phyloP scores from a whole-genome alignment of 768 basidiomycete species.

The Russula brevipes region DNA sequence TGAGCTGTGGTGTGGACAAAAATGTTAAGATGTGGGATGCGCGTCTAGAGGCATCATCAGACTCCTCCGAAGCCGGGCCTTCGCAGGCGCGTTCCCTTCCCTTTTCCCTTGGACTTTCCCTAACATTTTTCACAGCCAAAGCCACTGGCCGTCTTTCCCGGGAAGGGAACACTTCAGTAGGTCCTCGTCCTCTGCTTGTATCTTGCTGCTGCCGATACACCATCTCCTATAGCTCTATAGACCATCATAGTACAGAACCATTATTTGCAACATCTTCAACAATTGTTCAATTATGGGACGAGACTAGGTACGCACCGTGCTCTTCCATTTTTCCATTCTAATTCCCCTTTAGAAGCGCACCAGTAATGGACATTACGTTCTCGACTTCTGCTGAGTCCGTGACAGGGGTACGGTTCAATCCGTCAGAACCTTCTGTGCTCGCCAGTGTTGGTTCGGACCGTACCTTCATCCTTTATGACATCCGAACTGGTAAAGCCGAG shows the following conservation, averaged over 20 bases:
- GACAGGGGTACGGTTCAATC: conserved; percentile 84
- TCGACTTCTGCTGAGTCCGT: conserved; percentile 86
- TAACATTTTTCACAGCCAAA: conserved; percentile 28
- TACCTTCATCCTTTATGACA: conserved; percentile 94
- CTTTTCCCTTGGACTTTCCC: background rate
- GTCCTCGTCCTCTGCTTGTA: conserved; percentile 25
- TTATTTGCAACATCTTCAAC: conserved; percentile 93
- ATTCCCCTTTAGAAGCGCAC: conserved; percentile 54
- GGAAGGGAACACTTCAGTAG: conserved; percentile 90
- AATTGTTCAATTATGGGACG: conserved; percentile 95
- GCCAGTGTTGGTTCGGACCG: conserved; percentile 93
- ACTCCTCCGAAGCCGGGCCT: conserved; percentile 34
- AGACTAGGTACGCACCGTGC: conserved; percentile 66
- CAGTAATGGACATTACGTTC: conserved; percentile 83
- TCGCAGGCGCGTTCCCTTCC: conserved; percentile 34
- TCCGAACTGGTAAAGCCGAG: conserved; percentile 95
- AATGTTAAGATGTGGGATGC: conserved; percentile 78
- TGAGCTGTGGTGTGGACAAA: conserved; percentile 80
- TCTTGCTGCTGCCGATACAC: conserved; percentile 1
- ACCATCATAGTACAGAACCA: conserved; percentile 86
- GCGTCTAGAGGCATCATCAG: conserved; percentile 29
- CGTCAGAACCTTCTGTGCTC: conserved; percentile 90
- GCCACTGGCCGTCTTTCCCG: conserved; percentile 75
- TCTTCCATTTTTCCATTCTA: background rate
- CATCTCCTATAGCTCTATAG: conserved; percentile 62